Evolutionary conservation across 805 yeast species (phyloP), one percentile per base, ranked within the genome.

Genomic region (Teunomyces aglyptinius): DNA sequence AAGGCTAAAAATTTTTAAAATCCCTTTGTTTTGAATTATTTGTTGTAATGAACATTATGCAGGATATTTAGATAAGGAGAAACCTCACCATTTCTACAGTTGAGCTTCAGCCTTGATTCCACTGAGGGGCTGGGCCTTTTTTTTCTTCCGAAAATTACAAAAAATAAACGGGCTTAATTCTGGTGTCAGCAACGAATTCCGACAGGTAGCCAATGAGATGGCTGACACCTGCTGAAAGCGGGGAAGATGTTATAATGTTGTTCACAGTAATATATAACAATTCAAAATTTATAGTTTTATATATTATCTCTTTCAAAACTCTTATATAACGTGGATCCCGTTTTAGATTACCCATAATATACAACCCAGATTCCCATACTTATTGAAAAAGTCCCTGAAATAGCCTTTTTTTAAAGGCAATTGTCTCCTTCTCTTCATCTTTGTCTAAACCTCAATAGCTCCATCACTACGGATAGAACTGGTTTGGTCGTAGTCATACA

Each of bases 401-500:
- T 31, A 31, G 26, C 18, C 33, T 15, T 13, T n/a, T n/a, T 13
- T 18, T 13, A 10, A n/a, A 12, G 15, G 33, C 13, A 5, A 16
- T 10, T 34, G 13, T 18, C 12, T 34, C 3, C n/a, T 19, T 34
- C 22, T 19, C 11, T 18, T 33, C 16, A 20, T 33, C 16, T 33
- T 33, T 15, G 29, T 34, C 36, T n/a, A 36, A n/a, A 22, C 39
- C 12, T 22, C 39, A 13, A 36, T 13, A 4, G 39, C 39, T 26
- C 36, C 42, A 20, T 49, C 52, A 31, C 47, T 45, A 32, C 46
- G 38, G 40, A 47, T 48, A 16, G 49, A 46, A 28, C 50, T 46
- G n/a, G 52, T 47, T 38, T 49, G 55, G 29, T 49, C 55, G 8
- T 48, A 42, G 24, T 52, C 55, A 34, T 52, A 49, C 44, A 49